Base-by-base conservation (phyloP, 83 land plant genomes). In the Diphasiastrum complanatum region DNA sequence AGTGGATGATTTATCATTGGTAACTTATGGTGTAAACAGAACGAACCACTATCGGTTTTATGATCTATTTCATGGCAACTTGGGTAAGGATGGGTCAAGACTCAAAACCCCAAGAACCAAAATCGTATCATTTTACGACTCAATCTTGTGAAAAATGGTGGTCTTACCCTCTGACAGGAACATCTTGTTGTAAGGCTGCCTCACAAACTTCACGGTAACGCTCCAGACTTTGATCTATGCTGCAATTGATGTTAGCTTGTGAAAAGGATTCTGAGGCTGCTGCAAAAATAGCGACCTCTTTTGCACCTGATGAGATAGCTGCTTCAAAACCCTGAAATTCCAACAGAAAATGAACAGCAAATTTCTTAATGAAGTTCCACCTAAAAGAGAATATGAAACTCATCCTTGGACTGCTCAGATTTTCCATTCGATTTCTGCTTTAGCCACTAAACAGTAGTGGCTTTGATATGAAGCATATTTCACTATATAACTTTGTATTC, bases 131-230 rank as follows among this genome's bases (percentile, higher is more conserved):
- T n/a, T n/a, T n/a, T n/a, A n/a, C n/a, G n/a, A n/a, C n/a, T n/a
- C n/a, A n/a, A n/a, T n/a, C n/a, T n/a, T n/a, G n/a, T n/a, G n/a
- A n/a, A n/a, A n/a, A n/a, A n/a, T n/a, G n/a, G n/a, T n/a, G n/a
- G n/a, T n/a, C n/a, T n/a, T 79, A 92, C 91, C 96, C 99, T 65
- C 99, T 84, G 53, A 93, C 83, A 52, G 90, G 96, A 16, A 93
- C 67, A 47, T 75, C 74, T 14, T 71, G 75, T 40, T 80, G 69
- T 71, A 78, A 81, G n/a, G 99, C 99, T 57, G 89, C 88, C 47
- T 31, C 35, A 62, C 67, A 33, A 55, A 93, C 84, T 22, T 76
- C 83, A 45, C 77, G 78, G 64, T 85, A 93, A 43, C 92, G 96
- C 47, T 53, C 38, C 46, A 89, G 82, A 45, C 99, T 93, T 43